Conservation (phyloP, 116 monocot genomes). For the Phalaenopsis hybrid region DNA sequence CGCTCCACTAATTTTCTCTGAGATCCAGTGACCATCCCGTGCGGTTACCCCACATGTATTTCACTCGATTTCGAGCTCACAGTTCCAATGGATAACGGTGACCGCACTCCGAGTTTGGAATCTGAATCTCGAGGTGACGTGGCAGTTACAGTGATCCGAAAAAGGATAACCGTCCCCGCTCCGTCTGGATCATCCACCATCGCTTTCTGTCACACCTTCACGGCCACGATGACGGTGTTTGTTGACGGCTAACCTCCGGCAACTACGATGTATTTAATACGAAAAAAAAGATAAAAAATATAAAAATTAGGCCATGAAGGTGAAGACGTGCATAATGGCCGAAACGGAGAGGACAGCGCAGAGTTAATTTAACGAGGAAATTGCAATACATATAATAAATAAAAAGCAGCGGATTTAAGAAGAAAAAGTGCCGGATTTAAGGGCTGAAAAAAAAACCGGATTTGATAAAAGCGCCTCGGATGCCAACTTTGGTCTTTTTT, state of each 20-base stretch:
- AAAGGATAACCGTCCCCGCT: conserved; percentile 1
- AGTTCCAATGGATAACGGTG: background rate
- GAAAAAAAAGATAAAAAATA: background rate
- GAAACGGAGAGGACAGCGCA: background rate
- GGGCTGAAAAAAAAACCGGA: background rate
- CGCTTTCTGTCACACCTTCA: background rate
- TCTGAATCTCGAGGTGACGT: conserved; percentile 7
- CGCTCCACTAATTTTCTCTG: background rate
- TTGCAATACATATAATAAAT: background rate
- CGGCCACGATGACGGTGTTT: background rate
- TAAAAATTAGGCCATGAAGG: background rate
- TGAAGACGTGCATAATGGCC: conserved; percentile 3
- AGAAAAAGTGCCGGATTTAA: conserved; percentile 1
- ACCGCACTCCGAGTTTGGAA: conserved; percentile 4
- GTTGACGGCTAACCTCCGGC: background rate
- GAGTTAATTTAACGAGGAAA: background rate
- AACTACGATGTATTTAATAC: background rate
- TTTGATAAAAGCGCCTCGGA: conserved; percentile 4
- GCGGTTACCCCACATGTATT: background rate
- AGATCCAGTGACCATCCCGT: background rate
- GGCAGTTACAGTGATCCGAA: background rate
- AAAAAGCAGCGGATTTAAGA: background rate
- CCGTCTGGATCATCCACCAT: background rate
- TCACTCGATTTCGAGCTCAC: background rate
- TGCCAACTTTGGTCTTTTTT: conserved; percentile 1